Evolutionary conservation across 2,329 filamentous ascomycete species (phyloP).

Genomic region (Lizonia empirigonia): DNA sequence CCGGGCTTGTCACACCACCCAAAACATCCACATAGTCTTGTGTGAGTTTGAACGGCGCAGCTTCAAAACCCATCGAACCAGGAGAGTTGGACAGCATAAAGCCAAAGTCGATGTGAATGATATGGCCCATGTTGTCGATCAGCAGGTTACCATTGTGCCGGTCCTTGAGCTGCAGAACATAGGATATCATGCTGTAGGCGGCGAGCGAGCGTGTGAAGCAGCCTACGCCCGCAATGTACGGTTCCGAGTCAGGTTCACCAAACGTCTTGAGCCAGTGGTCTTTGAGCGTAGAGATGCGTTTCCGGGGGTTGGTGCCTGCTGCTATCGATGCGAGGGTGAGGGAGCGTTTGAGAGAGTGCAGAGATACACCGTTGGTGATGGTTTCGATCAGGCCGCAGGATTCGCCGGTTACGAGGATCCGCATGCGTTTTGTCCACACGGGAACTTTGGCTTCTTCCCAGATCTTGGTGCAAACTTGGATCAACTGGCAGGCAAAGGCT

Average conservation of each 20-base stretch:
- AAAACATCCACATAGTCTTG: constrained; percentile 86
- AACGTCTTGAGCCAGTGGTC: constrained; percentile 84
- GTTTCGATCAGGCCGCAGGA: constrained; percentile 85
- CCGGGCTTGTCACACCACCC: constrained; percentile 71
- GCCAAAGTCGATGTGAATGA: constrained; percentile 87
- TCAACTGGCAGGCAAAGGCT: constrained; percentile 85
- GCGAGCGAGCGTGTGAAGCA: constrained; percentile 83
- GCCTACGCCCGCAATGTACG: constrained; percentile 73
- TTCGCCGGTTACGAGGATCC: constrained; percentile 83
- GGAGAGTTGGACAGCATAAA: constrained; percentile 90
- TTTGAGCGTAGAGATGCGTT: constrained; percentile 77
- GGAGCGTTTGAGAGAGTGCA: constrained; percentile 83
- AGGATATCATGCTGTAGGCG: constrained; percentile 84
- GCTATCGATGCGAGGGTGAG: constrained; percentile 77
- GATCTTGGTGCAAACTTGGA: constrained; percentile 79
- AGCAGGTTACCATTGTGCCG: constrained; percentile 86
- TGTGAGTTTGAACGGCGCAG: constrained; percentile 84
- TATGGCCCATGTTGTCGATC: constrained; percentile 83
- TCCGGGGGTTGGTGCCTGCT: constrained; percentile 72
- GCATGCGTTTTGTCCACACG: constrained; percentile 90
- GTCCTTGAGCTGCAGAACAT: constrained; percentile 83
- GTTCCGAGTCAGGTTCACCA: constrained; percentile 69
- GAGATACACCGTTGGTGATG: constrained; percentile 85
- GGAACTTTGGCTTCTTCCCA: constrained; percentile 75
- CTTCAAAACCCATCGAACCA: constrained; percentile 82